These are phyloP conservation scores for Umbelopsis vinacea DNA, from an alignment of 192 early-diverging fungal species.

Conservation along the genomic window DNA sequence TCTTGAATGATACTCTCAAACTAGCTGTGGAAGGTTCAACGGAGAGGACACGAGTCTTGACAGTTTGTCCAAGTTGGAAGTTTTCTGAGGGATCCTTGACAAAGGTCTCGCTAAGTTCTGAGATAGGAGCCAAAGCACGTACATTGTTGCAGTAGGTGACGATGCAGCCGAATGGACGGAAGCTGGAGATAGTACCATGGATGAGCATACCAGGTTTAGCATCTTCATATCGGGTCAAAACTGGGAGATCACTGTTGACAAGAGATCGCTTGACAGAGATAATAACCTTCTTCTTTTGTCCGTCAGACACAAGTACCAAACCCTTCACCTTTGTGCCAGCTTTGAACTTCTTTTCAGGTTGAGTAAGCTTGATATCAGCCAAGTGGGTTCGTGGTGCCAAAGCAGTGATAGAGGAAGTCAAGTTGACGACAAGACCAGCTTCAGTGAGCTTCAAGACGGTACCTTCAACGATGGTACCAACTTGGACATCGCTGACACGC, in stretches of 20 bases:
- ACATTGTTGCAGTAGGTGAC: conserved; percentile 82
- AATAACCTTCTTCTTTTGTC: conserved; percentile 57
- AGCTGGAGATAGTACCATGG: conserved; percentile 65
- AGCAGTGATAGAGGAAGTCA: conserved; percentile 66
- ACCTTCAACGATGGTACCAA: conserved; percentile 62
- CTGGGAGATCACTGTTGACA: conserved; percentile 70
- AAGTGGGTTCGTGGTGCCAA: conserved; percentile 78
- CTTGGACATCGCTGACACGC: conserved; percentile 65
- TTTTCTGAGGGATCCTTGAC: conserved; percentile 57
- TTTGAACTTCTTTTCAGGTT: conserved; percentile 76
- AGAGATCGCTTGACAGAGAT: conserved; percentile 81
- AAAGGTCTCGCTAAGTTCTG: conserved; percentile 58
- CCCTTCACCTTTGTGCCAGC: conserved; percentile 74
- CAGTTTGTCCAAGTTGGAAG: conserved; percentile 73
- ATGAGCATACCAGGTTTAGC: conserved; percentile 63
- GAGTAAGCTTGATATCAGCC: conserved; percentile 71
- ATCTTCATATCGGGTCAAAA: conserved; percentile 63
- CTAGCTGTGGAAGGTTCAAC: conserved; percentile 58
- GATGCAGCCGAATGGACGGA: conserved; percentile 69
- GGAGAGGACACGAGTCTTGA: conserved; percentile 76
- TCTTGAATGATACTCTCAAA: conserved; percentile 77
- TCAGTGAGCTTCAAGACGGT: conserved; percentile 53
- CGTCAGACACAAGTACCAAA: conserved; percentile 69
- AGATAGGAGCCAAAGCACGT: conserved; percentile 68
- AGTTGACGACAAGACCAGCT: conserved; percentile 57